Evolutionary conservation across 1,284 basidiomycete species (phyloP).

Genomic region (Apiotrichum veenhuisii): DNA sequence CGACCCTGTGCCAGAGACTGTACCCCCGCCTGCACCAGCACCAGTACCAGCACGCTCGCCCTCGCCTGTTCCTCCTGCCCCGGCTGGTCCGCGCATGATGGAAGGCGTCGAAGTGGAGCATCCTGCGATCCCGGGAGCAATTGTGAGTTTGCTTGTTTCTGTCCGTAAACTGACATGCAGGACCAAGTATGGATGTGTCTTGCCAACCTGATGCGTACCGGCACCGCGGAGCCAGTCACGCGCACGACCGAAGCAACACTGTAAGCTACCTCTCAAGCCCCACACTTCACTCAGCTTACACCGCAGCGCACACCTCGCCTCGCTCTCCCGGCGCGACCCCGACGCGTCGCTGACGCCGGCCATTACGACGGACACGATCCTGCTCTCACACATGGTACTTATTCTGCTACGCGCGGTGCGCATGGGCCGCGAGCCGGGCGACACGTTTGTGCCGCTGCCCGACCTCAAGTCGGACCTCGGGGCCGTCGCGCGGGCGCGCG

Average conservation of each 20-base stretch:
- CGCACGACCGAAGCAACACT: constrained; percentile 25
- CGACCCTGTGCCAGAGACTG: neutral
- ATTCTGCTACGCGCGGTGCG: constrained; percentile 25
- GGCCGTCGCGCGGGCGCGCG: constrained; percentile 28
- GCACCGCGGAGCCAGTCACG: constrained; percentile 7
- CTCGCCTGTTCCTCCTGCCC: neutral
- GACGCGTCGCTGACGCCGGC: constrained; percentile 9
- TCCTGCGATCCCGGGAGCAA: constrained; percentile 22
- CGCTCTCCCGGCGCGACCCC: constrained; percentile 32
- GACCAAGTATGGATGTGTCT: constrained; percentile 33
- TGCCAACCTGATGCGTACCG: constrained; percentile 31
- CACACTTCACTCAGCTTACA: neutral
- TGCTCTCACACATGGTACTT: constrained; percentile 35
- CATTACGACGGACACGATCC: constrained; percentile 36
- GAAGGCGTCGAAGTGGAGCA: constrained; percentile 25
- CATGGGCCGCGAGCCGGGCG: neutral
- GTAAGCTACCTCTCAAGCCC: constrained; percentile 32
- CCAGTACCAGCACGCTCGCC: neutral
- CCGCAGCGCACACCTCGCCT: constrained; percentile 31
- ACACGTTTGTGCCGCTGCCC: constrained; percentile 22
- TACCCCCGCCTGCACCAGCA: neutral
- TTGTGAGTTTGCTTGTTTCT: constrained; percentile 25
- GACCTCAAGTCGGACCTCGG: constrained; percentile 34
- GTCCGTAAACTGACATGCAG: constrained; percentile 20
- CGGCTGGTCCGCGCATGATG: neutral